Evolutionary conservation across 2,329 filamentous ascomycete species (phyloP).

Genomic region (Calonectria pseudoturangicola): DNA sequence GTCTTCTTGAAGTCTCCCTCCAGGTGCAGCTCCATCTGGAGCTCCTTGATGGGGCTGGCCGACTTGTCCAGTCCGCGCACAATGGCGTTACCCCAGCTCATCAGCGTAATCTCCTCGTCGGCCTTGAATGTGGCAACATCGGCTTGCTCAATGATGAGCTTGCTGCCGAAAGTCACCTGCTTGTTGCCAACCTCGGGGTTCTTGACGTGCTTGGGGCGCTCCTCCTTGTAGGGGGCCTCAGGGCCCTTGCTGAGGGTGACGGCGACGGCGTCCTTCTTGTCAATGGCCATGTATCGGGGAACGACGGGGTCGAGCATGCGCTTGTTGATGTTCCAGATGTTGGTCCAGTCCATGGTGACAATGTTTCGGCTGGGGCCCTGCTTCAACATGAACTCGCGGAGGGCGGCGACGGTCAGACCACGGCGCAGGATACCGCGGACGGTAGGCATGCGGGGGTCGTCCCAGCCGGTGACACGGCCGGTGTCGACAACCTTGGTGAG

Average conservation of each 20-base stretch:
- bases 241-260: constrained; percentile 81
- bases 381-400: constrained; percentile 89
- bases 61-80: constrained; percentile 79
- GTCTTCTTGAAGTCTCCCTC: constrained; percentile 96
- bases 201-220: constrained; percentile 92
- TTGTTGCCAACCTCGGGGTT: constrained; percentile 90
- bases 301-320: constrained; percentile 87
- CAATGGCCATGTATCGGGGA: constrained; percentile 83
- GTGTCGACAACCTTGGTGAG: constrained; percentile 87
- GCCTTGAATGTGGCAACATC: constrained; percentile 88
- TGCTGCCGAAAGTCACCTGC: constrained; percentile 85
- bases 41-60: constrained; percentile 75
- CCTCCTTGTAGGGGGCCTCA: constrained; percentile 77
- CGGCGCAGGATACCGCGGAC: constrained; percentile 86
- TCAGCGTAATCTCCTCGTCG: constrained; percentile 94
- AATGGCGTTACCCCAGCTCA: constrained; percentile 96
- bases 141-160: constrained; percentile 88
- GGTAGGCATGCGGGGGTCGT: constrained; percentile 91
- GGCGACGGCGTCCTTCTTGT: constrained; percentile 81
- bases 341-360: constrained; percentile 88
- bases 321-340: constrained; percentile 85
- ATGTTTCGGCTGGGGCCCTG: constrained; percentile 90
- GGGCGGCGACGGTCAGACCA: constrained; percentile 85
- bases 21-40: constrained; percentile 91
- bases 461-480: constrained; percentile 87